These are phyloP conservation scores for Ephemerocybe angulata DNA, from an alignment of 768 basidiomycete species.

Conservation along the genomic window DNA sequence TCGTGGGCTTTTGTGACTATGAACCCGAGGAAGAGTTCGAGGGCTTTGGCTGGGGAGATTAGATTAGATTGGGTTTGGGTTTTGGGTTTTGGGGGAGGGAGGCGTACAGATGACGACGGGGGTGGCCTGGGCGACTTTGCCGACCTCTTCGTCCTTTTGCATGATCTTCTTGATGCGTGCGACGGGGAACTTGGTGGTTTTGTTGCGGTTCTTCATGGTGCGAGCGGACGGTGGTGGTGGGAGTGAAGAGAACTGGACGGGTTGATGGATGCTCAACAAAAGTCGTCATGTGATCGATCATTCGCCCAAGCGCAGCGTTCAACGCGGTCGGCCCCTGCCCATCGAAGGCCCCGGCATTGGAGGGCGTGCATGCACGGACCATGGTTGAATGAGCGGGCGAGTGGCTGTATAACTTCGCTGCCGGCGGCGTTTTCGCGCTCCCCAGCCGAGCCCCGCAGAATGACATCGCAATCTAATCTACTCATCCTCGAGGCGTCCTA, in stretches of 20 bases:
- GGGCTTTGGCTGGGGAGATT: slow-evolving; percentile 72
- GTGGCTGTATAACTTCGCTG: too few relatives aligned
- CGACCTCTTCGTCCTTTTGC: slow-evolving; percentile 99
- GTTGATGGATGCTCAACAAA: too few relatives aligned
- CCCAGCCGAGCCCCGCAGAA: too few relatives aligned
- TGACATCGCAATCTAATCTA: too few relatives aligned
- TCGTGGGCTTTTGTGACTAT: slow-evolving; percentile 81
- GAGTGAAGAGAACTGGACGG: neutral
- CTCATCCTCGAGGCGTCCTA: too few relatives aligned
- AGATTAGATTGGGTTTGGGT: neutral
- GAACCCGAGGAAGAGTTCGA: slow-evolving; percentile 86
- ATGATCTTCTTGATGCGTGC: slow-evolving; percentile 98
- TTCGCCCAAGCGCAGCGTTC: too few relatives aligned
- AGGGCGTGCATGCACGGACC: too few relatives aligned
- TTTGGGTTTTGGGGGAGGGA: neutral
- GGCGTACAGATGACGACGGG: slow-evolving; percentile 93
- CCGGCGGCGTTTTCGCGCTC: too few relatives aligned
- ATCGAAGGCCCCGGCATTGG: too few relatives aligned
- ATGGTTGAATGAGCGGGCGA: too few relatives aligned
- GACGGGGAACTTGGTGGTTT: slow-evolving; percentile 88
- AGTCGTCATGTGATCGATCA: too few relatives aligned
- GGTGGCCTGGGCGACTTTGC: slow-evolving; percentile 95
- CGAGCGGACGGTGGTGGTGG: neutral
- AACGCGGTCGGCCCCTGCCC: too few relatives aligned
- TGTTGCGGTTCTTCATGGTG: slow-evolving; percentile 85